Evolutionary conservation across 371 early-diverging fungal genomes (phyloP), one percentile per base, ranked within the genome.

Genomic region (Syncephalis plumigaleata): DNA sequence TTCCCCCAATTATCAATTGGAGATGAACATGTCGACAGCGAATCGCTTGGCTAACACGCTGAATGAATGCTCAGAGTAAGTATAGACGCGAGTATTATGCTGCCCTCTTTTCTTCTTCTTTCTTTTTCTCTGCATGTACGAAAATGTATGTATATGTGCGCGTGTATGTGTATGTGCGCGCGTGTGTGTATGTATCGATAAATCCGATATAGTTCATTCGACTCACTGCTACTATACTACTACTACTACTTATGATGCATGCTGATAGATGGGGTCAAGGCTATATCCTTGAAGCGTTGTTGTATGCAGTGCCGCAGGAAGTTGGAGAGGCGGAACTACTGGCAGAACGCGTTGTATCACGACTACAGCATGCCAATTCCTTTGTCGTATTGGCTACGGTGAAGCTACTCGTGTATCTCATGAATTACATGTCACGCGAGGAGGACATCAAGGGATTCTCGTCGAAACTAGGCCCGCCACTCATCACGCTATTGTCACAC

Each of bases 321-420:
- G 55, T 68, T 0, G 73, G 74, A n/a, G 95, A 98, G 50, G 94
- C 96, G 0, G 84, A 81, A 49, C 79, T 77, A 39, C 66, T 95
- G 42, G 79, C 81, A 20, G 95, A 98, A 59, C 86, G 94, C 44
- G 87, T 96, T 8, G 50, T 87, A 36, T 89, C 96, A 22, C 71
- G 98, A 37, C 64, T 98, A 23, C 93, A 93, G 58, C 98, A 98
- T 60, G 93, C 88, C 22, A 98, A 98, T 60, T 80, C 91, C n/a
- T 83, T 85, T 42, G 92, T 98, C 0, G 96, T 95, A 0, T 64
- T 96, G 51, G 72, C 83, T 3, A 78, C 93, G 3, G 78, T 91
- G 49, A 85, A 87, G 60, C 82, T 93, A 22, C 75, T 85, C 31
- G 71, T 90, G 64, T 88, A 88, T 49, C 65, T 91, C 47, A 80